phyloP scores from a whole-genome alignment of 768 basidiomycete genomes.

The Macrolepiota fuliginosa region DNA sequence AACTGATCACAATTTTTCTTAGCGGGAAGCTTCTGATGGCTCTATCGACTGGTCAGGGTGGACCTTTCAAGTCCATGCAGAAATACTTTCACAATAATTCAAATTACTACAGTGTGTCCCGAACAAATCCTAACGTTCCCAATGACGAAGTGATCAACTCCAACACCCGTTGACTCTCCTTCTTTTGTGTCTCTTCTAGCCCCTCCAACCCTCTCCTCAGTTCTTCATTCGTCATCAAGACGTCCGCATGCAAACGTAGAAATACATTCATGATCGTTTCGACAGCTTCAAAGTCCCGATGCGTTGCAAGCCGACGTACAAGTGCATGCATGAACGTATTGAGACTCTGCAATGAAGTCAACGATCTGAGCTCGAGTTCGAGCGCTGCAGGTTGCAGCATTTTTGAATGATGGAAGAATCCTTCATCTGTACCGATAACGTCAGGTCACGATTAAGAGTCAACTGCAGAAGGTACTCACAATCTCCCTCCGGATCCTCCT shows the following conservation, averaged over 20 bases:
- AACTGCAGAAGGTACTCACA: slow-evolving; percentile 51
- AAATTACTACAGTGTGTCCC: slow-evolving; percentile 52
- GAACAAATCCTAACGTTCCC: slow-evolving; percentile 74
- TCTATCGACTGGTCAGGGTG: neutral
- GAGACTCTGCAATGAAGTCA: slow-evolving; percentile 64
- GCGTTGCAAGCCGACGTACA: slow-evolving; percentile 67
- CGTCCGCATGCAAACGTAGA: slow-evolving; percentile 80
- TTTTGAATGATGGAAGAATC: slow-evolving; percentile 83
- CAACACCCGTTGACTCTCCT: slow-evolving; percentile 75
- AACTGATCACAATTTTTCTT: neutral
- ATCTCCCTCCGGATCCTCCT: slow-evolving; percentile 53
- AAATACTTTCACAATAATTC: neutral
- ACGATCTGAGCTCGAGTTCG: slow-evolving; percentile 85
- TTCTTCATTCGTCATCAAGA: slow-evolving; percentile 70
- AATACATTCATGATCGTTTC: slow-evolving; percentile 87
- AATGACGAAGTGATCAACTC: slow-evolving; percentile 72
- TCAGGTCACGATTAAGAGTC: neutral
- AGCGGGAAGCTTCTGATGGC: neutral
- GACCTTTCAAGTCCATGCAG: neutral
- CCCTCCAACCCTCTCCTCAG: slow-evolving; percentile 52
- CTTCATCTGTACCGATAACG: slow-evolving; percentile 53
- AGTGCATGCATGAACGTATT: slow-evolving; percentile 72
- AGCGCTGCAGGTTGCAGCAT: slow-evolving; percentile 86
- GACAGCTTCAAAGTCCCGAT: slow-evolving; percentile 92
- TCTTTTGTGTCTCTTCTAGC: slow-evolving; percentile 63